A percentile compares a stretch with the other conserved stretches of the same genome.
Evolutionary conservation across 495 filamentous ascomycete genomes (phyloP).

Genomic region (Ramalina intermedia): DNA sequence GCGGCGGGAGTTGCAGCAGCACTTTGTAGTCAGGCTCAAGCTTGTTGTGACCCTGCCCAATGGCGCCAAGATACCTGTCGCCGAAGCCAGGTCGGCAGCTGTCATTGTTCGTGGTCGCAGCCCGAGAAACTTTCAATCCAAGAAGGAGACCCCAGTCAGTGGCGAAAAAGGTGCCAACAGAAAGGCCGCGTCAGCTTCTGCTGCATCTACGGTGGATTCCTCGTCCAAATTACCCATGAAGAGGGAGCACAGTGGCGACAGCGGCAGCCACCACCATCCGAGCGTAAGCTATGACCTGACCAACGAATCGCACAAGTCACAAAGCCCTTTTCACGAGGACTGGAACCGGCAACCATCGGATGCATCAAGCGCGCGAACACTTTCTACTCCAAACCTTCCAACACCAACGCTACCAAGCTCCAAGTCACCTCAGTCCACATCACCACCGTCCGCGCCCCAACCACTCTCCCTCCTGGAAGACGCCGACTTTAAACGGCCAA

Average conservation of each 20-base stretch:
- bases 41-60: constrained; percentile 58
- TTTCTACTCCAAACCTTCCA: constrained; percentile 26
- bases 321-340: constrained; percentile 2
- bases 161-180: constrained; percentile 58
- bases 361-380: constrained; percentile 14
- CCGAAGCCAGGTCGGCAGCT: constrained; percentile 57
- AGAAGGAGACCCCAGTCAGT: constrained; percentile 60
- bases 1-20: constrained; percentile 66
- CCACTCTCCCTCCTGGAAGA: constrained; percentile 5
- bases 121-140: constrained; percentile 63
- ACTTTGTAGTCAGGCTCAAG: constrained; percentile 63
- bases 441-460: constrained; percentile 25
- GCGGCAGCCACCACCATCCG: constrained; percentile 1
- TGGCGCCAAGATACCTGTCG: constrained; percentile 50
- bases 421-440: constrained; percentile 20
- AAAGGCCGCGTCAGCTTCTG: constrained; percentile 25
- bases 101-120: constrained; percentile 68
- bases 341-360: neutral
- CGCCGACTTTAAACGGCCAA: constrained; percentile 4
- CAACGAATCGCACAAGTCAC: neutral
- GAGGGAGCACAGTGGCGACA: constrained; percentile 32
- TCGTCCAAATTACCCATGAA: constrained; percentile 39
- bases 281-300: constrained; percentile 29
- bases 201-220: constrained; percentile 32
- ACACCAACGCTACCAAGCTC: constrained; percentile 9